Conservation (phyloP, 2,329 filamentous ascomycete species). For the Alternaria atra region DNA sequence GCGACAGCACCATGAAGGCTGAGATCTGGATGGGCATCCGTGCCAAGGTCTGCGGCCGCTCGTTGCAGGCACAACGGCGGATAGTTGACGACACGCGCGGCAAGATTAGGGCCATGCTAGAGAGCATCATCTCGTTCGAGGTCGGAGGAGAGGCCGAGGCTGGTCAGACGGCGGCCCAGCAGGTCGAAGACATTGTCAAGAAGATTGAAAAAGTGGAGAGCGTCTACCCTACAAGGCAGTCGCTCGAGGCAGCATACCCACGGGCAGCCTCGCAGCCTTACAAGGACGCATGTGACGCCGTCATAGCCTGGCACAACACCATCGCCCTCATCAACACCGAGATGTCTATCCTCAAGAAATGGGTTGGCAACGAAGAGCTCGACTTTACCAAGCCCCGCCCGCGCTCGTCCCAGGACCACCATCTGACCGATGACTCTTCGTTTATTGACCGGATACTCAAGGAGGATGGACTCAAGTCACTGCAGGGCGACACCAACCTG, state of each 20-base stretch:
- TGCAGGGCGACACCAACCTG: conserved; percentile 87
- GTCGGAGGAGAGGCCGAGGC: conserved; percentile 93
- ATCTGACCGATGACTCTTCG: conserved; percentile 86
- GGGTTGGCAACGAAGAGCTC: conserved; percentile 95
- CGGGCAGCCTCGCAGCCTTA: conserved; percentile 79
- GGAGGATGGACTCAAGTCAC: conserved; percentile 90
- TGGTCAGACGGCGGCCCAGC: conserved; percentile 84
- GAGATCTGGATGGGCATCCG: conserved; percentile 89
- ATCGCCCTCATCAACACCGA: conserved; percentile 96
- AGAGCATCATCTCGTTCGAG: conserved; percentile 90
- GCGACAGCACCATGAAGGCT: conserved; percentile 71
- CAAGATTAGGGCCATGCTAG: conserved; percentile 76
- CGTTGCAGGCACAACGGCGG: conserved; percentile 82
- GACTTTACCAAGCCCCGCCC: conserved; percentile 83
- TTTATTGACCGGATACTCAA: conserved; percentile 96
- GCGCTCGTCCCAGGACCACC: conserved; percentile 72
- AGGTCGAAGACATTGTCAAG: conserved; percentile 87
- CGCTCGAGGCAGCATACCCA: conserved; percentile 78
- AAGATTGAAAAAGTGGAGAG: conserved; percentile 91
- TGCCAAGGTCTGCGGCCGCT: conserved; percentile 83
- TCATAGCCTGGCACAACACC: conserved; percentile 96
- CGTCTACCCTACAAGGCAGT: conserved; percentile 81
- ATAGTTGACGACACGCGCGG: conserved; percentile 86
- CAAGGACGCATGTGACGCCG: conserved; percentile 82
- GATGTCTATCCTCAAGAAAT: conserved; percentile 87